Conservation (phyloP, 1,139 yeast genomes). For the Yamadazyma kanchanaburiensis region DNA sequence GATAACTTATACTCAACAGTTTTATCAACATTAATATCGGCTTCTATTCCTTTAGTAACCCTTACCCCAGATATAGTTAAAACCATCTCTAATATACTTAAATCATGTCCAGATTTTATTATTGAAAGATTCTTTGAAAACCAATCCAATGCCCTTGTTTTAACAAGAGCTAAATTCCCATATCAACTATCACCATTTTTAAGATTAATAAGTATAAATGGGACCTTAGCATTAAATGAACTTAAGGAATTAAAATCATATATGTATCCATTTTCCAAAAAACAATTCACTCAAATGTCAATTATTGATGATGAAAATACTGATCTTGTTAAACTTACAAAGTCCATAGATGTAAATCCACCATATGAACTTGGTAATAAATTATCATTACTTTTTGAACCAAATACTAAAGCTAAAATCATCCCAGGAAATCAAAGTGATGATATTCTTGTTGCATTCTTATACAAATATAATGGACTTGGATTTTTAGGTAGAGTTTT, state of each 20-base stretch:
- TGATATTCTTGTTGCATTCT: constrained; percentile 62
- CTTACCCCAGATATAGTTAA: constrained; percentile 54
- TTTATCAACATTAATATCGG: constrained; percentile 54
- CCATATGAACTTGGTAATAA: constrained; percentile 48
- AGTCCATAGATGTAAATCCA: constrained; percentile 42
- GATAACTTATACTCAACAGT: constrained; percentile 57
- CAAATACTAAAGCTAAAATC: constrained; percentile 70
- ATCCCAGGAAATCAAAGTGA: constrained; percentile 44
- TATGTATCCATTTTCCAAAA: constrained; percentile 42
- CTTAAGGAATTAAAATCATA: constrained; percentile 58
- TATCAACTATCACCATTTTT: constrained; percentile 61
- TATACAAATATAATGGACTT: constrained; percentile 83
- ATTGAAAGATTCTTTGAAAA: constrained; percentile 58
- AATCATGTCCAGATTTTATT: constrained; percentile 52
- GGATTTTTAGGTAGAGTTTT: constrained; percentile 73
- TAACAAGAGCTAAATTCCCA: constrained; percentile 76
- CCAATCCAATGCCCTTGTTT: constrained; percentile 49
- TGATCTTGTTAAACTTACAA: constrained; percentile 43
- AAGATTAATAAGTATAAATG: constrained; percentile 58
- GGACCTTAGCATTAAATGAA: constrained; percentile 64
- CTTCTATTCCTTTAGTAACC: constrained; percentile 62
- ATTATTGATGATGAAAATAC: constrained; percentile 52
- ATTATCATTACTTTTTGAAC: constrained; percentile 39
- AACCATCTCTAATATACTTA: constrained; percentile 49
- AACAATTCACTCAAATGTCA: constrained; percentile 35